Conservation (phyloP, 129 eudicot genomes). For the Scalesia atractyloides region DNA sequence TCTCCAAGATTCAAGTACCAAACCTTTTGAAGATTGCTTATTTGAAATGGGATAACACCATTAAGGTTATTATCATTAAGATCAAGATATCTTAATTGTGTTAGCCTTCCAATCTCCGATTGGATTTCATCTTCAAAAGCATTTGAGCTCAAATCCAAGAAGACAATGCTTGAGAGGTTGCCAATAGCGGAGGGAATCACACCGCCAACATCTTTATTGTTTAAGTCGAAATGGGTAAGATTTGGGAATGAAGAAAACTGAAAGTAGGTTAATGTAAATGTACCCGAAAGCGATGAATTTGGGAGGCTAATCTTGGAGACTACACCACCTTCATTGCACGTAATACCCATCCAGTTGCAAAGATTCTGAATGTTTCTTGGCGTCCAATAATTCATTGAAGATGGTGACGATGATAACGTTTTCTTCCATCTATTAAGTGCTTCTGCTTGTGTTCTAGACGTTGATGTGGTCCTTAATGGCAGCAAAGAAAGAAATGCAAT, state of each 20-base stretch:
- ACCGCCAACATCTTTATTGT: conserved; percentile 44
- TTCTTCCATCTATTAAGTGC: conserved; percentile 69
- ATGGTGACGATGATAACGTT: conserved; percentile 40
- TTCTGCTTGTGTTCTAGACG: conserved; percentile 64
- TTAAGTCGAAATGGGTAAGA: conserved; percentile 53
- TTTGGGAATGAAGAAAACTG: conserved; percentile 58
- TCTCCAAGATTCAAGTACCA: conserved; percentile 64
- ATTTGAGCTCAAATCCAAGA: conserved; percentile 67
- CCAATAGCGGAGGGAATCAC: conserved; percentile 62
- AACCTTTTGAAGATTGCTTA: conserved; percentile 55
- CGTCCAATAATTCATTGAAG: conserved; percentile 67
- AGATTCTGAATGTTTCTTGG: conserved; percentile 45
- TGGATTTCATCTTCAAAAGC: conserved; percentile 46
- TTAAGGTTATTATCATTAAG: conserved; percentile 43
- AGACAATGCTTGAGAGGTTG: conserved; percentile 46
- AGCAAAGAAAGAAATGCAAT: conserved; percentile 38
- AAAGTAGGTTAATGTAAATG: conserved; percentile 45
- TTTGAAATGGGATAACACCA: conserved; percentile 63
- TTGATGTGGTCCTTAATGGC: conserved; percentile 39
- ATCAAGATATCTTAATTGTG: conserved; percentile 39
- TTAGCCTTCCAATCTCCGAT: conserved; percentile 54
- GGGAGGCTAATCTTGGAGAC: conserved; percentile 49
- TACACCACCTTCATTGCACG: conserved; percentile 47
- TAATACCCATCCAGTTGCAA: conserved; percentile 77
- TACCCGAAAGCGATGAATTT: conserved; percentile 44